Conservation (phyloP, 768 basidiomycete genomes). For the Sistotremastrum suecicum region DNA sequence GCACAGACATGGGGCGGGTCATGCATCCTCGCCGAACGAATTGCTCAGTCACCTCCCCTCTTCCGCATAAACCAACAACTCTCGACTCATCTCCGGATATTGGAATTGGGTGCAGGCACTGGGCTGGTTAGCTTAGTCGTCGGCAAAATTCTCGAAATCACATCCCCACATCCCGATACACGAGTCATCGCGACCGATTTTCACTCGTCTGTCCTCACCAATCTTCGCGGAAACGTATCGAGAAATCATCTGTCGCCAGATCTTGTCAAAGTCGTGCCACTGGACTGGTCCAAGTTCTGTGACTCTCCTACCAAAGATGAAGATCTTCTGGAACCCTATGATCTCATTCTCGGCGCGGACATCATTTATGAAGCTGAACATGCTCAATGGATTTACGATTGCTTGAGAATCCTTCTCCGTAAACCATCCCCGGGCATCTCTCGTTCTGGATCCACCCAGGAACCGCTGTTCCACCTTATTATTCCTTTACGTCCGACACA, state of each 20-base stretch:
- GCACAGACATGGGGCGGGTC: slow-evolving; percentile 86
- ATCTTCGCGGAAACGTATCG: slow-evolving; percentile 30
- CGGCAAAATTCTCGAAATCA: slow-evolving; percentile 17
- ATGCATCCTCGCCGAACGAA: slow-evolving; percentile 64
- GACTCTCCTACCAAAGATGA: slow-evolving; percentile 10
- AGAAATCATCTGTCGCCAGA: slow-evolving; percentile 17
- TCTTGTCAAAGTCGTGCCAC: slow-evolving; percentile 12
- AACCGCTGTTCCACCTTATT: slow-evolving; percentile 48
- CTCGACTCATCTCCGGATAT: slow-evolving; percentile 19
- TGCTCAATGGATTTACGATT: slow-evolving; percentile 30
- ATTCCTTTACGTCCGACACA: slow-evolving; percentile 65
- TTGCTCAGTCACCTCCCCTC: slow-evolving; percentile 37
- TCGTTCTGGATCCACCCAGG: slow-evolving; percentile 7
- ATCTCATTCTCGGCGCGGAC: slow-evolving; percentile 39
- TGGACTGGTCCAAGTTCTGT: slow-evolving; percentile 27
- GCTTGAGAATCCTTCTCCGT: slow-evolving; percentile 25
- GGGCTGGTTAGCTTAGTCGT: slow-evolving; percentile 34
- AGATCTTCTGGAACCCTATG: slow-evolving; percentile 19
- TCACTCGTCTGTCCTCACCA: slow-evolving; percentile 32
- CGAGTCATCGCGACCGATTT: slow-evolving; percentile 34
- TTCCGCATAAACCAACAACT: slow-evolving; percentile 24
- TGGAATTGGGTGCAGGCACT: slow-evolving; percentile 47
- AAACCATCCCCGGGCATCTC: slow-evolving; percentile 7
- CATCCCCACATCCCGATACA: neutral
- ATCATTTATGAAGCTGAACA: slow-evolving; percentile 39